Evolutionary conservation across 2,329 filamentous ascomycete genomes (phyloP), one percentile per base, ranked within the genome.

Genomic region (Diaporthe australafricana): DNA sequence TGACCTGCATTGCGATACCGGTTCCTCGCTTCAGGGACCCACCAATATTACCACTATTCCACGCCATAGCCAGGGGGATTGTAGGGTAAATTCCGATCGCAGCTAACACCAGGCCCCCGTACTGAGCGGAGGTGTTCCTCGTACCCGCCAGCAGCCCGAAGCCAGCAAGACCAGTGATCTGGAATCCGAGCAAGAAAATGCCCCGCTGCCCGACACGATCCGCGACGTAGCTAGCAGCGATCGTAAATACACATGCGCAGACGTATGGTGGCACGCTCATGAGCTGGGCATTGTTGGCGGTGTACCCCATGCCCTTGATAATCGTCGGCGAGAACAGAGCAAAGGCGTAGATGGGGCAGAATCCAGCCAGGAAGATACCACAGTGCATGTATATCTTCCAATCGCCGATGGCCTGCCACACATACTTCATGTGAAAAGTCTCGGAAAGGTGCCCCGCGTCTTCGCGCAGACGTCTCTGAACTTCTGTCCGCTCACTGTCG

Each of bases 231-330:
- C 86, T 86, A 12, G 80, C 82, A 9, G 85, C 76, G 50, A 91
- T 84, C 1, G 88, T 88, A n/a, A 84, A 78, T 22, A 89, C 78
- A 60, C 88, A 87, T 30, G 88, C 89, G 62, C 85, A 86, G 9
- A 88, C 78, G 74, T 92, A 92, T 0, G 90, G 90, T 2, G 91
- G 90, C 1, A 89, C 88, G 8, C 88, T 89, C 75, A 92, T 87
- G 8, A 93, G 84, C 76, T 93, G 92, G 3, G 90, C 87, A 3
- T 81, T 79, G 70, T 87, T 81, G 76, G 81, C 86, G 75, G 80
- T 89, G 77, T 81, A 89, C 77, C 85, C 84, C 75, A 88, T 79
- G 52, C 80, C 80, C 20, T 85, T 86, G 72, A 92, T 84, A 70
- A 92, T 88, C 17, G 91, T 86, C 0, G 90, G 90, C 25, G 91